Conservation (phyloP, 2,329 filamentous ascomycete genomes). For the Fusarium begoniae region DNA sequence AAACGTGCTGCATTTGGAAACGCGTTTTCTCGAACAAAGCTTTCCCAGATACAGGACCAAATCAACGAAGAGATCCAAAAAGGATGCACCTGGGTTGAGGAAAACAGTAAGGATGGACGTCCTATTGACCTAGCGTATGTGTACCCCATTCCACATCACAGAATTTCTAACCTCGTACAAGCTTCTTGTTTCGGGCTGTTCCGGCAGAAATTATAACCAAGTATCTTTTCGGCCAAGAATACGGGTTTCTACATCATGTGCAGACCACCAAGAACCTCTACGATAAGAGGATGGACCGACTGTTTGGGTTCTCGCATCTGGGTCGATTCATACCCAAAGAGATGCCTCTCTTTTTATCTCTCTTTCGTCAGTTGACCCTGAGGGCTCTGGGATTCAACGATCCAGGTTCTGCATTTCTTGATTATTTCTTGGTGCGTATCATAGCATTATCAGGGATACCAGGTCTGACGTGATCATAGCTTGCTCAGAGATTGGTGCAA, state of each 20-base stretch:
- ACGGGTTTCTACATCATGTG: background rate
- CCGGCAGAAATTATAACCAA: slow-evolving; percentile 2
- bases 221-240: background rate
- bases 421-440: background rate
- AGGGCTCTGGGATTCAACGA: background rate
- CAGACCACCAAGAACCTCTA: background rate
- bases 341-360: background rate
- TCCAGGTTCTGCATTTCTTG: background rate
- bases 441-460: no score
- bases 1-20: slow-evolving; percentile 1
- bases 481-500: background rate
- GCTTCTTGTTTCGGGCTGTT: background rate
- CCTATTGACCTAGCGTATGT: background rate
- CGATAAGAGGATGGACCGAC: background rate
- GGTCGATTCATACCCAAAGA: slow-evolving; percentile 1
- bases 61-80: background rate
- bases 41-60: background rate
- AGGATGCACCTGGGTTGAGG: background rate
- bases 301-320: background rate
- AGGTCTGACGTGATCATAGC: background rate
- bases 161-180: background rate
- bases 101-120: background rate
- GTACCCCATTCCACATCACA: no score
- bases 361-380: background rate
- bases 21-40: background rate